Evolutionary conservation across 495 filamentous ascomycete genomes (phyloP).

Genomic region (Penicillium goetzii): DNA sequence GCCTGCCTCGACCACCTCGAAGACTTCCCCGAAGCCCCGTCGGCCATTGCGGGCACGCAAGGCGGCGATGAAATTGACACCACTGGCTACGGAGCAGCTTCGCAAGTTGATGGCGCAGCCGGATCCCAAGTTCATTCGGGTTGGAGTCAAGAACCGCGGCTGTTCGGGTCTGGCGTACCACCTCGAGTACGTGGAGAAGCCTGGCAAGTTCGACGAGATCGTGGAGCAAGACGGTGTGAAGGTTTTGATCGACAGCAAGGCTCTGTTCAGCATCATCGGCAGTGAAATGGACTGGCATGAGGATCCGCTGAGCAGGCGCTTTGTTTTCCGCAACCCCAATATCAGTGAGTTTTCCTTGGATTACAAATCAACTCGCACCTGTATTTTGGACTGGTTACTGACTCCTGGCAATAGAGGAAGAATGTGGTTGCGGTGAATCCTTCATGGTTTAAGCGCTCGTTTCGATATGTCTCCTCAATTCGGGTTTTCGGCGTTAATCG

Average conservation of each 20-base stretch:
- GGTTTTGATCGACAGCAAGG: slow-evolving; percentile 95
- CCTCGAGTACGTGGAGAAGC: slow-evolving; percentile 91
- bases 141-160: slow-evolving; percentile 93
- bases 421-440: slow-evolving; percentile 96
- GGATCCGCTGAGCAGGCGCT: slow-evolving; percentile 85
- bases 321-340: slow-evolving; percentile 96
- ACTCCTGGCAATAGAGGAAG: slow-evolving; percentile 69
- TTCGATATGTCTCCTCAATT: slow-evolving; percentile 24
- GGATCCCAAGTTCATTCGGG: slow-evolving; percentile 86
- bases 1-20: slow-evolving; percentile 34
- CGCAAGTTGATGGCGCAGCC: slow-evolving; percentile 75
- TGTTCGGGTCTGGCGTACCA: slow-evolving; percentile 96
- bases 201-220: slow-evolving; percentile 83
- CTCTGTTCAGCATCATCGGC: slow-evolving; percentile 95
- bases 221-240: slow-evolving; percentile 96
- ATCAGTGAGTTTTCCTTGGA: slow-evolving; percentile 73
- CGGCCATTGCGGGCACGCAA: slow-evolving; percentile 81
- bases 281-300: slow-evolving; percentile 99
- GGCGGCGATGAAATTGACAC: slow-evolving; percentile 85
- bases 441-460: slow-evolving; percentile 73
- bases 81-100: slow-evolving; percentile 75
- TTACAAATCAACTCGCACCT: background rate
- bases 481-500: slow-evolving; percentile 28
- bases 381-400: slow-evolving; percentile 30
- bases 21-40: slow-evolving; percentile 49